Percentiles rank a stretch among this genome's conserved stretches.
phyloP scores from a whole-genome alignment of 805 yeast species.

The Danielia reshetovae region DNA sequence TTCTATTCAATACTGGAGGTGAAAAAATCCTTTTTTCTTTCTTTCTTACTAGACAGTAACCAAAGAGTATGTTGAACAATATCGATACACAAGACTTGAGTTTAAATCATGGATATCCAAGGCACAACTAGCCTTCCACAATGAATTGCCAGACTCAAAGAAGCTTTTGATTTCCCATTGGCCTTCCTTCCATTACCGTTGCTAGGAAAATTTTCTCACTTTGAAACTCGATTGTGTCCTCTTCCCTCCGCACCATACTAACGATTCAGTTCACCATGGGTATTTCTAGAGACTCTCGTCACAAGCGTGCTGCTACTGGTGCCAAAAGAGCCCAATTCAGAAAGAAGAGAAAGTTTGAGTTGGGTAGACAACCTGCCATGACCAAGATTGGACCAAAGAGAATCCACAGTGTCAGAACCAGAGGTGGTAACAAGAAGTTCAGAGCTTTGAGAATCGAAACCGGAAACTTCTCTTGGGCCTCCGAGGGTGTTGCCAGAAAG shows the following conservation, averaged over 20 bases:
- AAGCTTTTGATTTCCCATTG: too few relatives aligned
- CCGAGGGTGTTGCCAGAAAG: conserved; percentile 98
- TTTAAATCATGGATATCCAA: too few relatives aligned
- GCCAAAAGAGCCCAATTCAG: conserved; percentile 99
- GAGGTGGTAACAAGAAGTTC: conserved; percentile 99
- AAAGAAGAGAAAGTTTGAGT: conserved; percentile 99
- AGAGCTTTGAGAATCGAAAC: conserved; percentile 99
- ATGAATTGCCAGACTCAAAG: too few relatives aligned
- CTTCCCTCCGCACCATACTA: conserved; percentile 13
- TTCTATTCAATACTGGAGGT: conserved; percentile 4
- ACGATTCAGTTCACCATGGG: conserved; percentile 66
- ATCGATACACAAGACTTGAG: too few relatives aligned
- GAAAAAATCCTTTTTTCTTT: conserved; percentile 11
- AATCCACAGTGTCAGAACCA: conserved; percentile 98
- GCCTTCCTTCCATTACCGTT: too few relatives aligned
- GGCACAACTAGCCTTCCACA: too few relatives aligned
- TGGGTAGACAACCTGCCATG: conserved; percentile 99
- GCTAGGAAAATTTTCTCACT: too few relatives aligned
- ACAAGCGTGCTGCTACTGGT: conserved; percentile 99
- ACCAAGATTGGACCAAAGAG: conserved; percentile 99
- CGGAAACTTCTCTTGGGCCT: conserved; percentile 99
- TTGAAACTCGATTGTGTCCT: too few relatives aligned
- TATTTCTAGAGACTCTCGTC: conserved; percentile 99
- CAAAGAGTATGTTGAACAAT: conserved; percentile 18
- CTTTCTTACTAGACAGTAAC: conserved; percentile 18